Evolutionary conservation across 2,329 filamentous ascomycete species (phyloP), one percentile per base, ranked within the genome.

Genomic region (Cladosporium sp.): DNA sequence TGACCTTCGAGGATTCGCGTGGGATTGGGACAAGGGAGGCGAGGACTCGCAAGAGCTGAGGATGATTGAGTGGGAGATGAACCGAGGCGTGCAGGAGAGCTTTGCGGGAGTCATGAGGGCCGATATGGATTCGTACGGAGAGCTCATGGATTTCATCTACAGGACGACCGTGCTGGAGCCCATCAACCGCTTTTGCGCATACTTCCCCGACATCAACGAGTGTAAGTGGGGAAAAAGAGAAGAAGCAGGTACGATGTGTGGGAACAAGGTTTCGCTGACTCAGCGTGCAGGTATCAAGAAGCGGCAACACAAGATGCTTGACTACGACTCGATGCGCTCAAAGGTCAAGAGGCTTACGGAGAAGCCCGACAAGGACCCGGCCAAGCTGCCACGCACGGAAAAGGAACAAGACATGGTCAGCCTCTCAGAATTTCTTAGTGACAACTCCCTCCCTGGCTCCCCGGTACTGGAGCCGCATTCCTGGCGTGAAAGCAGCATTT

Each of bases 141-240:
- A 57, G 58, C 64, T 66, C 57, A 66, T 65, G 56, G 60, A 64
- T 53, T 56, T 42, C 54, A 42, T 62, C 32, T 54, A 52, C 59
- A 86, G 88, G 70, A 87, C 88, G 38, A 97, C 93, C 5, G 93
- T 99, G 22, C 80, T 99, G 42, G 93, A 99, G 62, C 93, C 93
- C 37, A 99, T 99, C 68, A 86, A 86, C 57, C 83, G 91, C 58
- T 99, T 97, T 76, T 97, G 92, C 75, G 89, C 89, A 60, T 99
- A 99, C 75, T 99, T 99, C 71, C 92, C 93, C 29, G 93, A 99
- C 69, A 91, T 99, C 67, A 99, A 99, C 73, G 90, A 96, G 75
- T 96, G 92, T 85, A 73, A 50, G 81, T 48, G 66, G 6, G 8
- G 6, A 20, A 17, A 12, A 15, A 19, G 20, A 9, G 4, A 18